These are phyloP conservation scores for Gossypium trilobum DNA, from an alignment of 441 rosid species.

Conservation along the genomic window DNA sequence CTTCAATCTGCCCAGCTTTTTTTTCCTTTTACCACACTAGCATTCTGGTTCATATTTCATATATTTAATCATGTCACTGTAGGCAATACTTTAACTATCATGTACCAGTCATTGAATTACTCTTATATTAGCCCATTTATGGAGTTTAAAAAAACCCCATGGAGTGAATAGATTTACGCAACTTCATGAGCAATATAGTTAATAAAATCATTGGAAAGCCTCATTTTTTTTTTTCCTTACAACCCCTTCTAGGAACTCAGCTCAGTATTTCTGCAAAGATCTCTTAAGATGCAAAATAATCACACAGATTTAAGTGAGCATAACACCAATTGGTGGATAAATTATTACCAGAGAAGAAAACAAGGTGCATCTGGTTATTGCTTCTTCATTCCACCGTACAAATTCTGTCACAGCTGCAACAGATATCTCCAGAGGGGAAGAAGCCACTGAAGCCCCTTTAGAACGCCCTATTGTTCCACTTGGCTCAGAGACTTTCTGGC, in stretches of 20 bases:
- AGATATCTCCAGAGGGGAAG: slow-evolving; percentile 85
- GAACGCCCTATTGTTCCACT: slow-evolving; percentile 88
- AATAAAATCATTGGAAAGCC: neutral
- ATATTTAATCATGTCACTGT: neutral
- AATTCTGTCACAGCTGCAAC: slow-evolving; percentile 95
- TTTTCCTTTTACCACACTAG: slow-evolving; percentile 3
- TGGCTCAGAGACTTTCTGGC: slow-evolving; percentile 65
- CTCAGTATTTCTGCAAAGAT: neutral
- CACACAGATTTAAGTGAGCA: neutral
- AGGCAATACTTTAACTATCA: neutral
- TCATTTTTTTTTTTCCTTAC: neutral
- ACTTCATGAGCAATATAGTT: neutral
- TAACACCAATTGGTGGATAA: neutral
- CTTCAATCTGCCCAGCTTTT: neutral
- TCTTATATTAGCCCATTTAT: slow-evolving; percentile 1
- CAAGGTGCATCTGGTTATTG: slow-evolving; percentile 82
- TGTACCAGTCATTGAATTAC: neutral
- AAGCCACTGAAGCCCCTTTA: slow-evolving; percentile 76
- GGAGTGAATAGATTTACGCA: neutral
- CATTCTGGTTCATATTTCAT: neutral
- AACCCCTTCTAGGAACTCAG: neutral
- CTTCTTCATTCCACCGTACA: slow-evolving; percentile 97
- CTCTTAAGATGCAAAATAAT: neutral
- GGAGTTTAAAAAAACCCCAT: neutral
- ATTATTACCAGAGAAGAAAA: slow-evolving; percentile 77